phyloP scores from a whole-genome alignment of 192 early-diverging fungal genomes.

The Globomyces pollinis-pini region DNA sequence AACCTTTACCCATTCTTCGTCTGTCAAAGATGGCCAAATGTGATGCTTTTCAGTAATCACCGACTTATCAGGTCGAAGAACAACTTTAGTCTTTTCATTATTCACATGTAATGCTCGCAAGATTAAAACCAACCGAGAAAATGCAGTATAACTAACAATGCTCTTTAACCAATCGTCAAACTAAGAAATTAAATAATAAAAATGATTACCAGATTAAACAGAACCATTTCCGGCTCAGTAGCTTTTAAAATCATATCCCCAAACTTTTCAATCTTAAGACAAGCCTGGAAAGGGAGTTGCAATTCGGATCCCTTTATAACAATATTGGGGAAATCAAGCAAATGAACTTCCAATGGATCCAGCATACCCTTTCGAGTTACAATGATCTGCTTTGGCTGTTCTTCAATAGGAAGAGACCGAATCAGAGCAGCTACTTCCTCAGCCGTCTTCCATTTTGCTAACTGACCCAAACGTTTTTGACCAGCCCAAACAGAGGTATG shows the following conservation, averaged over 20 bases:
- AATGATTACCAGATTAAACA: conserved; percentile 47
- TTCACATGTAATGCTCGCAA: conserved; percentile 96
- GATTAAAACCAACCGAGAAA: conserved; percentile 93
- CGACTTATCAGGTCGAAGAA: conserved; percentile 88
- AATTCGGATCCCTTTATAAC: conserved; percentile 97
- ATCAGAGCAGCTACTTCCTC: conserved; percentile 99
- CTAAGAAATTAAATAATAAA: conserved; percentile 33
- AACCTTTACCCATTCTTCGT: conserved; percentile 96
- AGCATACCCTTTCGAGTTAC: conserved; percentile 99
- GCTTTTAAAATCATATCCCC: conserved; percentile 97
- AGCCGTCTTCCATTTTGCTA: conserved; percentile 99
- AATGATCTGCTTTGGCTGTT: conserved; percentile 99
- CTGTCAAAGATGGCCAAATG: conserved; percentile 93
- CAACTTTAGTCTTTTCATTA: conserved; percentile 95
- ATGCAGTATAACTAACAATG: conserved; percentile 95
- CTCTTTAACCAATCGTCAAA: conserved; percentile 97
- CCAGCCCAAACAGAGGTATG: conserved; percentile 99
- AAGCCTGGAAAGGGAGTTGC: conserved; percentile 96
- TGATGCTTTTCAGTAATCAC: conserved; percentile 93
- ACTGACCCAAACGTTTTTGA: conserved; percentile 97
- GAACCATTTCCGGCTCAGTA: conserved; percentile 92
- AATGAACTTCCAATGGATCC: conserved; percentile 94
- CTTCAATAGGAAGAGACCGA: conserved; percentile 95
- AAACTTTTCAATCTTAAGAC: conserved; percentile 97
- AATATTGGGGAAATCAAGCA: conserved; percentile 97